Percentiles rank a stretch among this genome's conserved stretches.
phyloP scores from a whole-genome alignment of 352 stramenopile species.

The Phytopythium cucurbitacearum region DNA sequence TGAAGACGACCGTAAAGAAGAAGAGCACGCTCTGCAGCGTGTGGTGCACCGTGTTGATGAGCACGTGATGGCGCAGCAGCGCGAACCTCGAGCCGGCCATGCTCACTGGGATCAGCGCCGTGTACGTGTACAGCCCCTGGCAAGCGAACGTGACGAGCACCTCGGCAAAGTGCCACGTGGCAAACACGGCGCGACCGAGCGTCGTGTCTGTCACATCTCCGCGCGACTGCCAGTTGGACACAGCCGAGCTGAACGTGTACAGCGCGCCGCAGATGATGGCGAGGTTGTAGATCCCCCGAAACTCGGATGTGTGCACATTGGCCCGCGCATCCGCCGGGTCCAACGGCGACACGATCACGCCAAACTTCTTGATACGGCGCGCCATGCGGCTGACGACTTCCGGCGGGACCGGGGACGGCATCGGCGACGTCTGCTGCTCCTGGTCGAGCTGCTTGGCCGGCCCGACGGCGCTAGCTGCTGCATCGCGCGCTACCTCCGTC shows the following conservation, averaged over 20 bases:
- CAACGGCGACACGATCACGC: conserved; percentile 52
- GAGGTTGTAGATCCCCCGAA: conserved; percentile 75
- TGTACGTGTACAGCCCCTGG: conserved; percentile 68
- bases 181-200: conserved; percentile 65
- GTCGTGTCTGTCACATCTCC: conserved; percentile 48
- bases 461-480: too few species aligned
- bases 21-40: conserved; percentile 70
- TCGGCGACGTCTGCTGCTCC: background rate
- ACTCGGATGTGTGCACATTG: conserved; percentile 72
- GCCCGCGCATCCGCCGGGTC: conserved; percentile 63
- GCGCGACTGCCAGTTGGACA: conserved; percentile 45
- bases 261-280: conserved; percentile 55
- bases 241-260: conserved; percentile 58
- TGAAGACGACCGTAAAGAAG: conserved; percentile 57
- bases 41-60: conserved; percentile 72
- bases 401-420: background rate
- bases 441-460: too few species aligned
- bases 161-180: conserved; percentile 66
- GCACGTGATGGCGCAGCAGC: conserved; percentile 26
- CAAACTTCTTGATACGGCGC: conserved; percentile 55
- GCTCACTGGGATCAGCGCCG: conserved; percentile 64
- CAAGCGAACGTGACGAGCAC: conserved; percentile 63
- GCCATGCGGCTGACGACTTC: background rate
- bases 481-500: too few species aligned
- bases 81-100: conserved; percentile 32